phyloP scores from a whole-genome alignment of 2,329 filamentous ascomycete genomes.

The Hypoxylon sp. region DNA sequence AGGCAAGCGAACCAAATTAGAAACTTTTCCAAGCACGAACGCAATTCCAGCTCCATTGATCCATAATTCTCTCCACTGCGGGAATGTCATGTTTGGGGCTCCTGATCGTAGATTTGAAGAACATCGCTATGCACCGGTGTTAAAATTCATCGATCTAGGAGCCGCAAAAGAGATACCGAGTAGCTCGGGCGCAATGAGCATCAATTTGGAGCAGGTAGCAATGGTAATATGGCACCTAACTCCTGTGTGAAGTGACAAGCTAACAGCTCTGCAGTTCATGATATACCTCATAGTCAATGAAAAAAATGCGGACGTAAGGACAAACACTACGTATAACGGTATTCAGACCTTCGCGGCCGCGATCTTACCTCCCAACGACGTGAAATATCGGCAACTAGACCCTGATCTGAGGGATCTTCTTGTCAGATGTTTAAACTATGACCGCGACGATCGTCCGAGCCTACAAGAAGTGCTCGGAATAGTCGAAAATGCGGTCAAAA shows the following conservation, averaged over 20 bases:
- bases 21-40: slow-evolving; percentile 10
- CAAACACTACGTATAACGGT: not conserved
- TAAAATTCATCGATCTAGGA: slow-evolving; percentile 20
- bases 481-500: not conserved
- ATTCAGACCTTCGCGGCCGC: not conserved
- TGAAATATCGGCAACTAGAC: slow-evolving; percentile 1
- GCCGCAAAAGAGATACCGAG: not conserved
- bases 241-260: not conserved
- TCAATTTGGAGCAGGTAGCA: slow-evolving; percentile 10
- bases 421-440: not conserved
- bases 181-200: not conserved
- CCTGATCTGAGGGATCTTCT: slow-evolving; percentile 12
- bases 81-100: slow-evolving; percentile 7
- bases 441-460: not conserved
- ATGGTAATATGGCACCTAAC: slow-evolving; percentile 10
- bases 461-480: not conserved
- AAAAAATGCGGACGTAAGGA: too few relatives aligned
- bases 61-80: not conserved
- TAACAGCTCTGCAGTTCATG: slow-evolving; percentile 15
- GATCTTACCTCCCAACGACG: not conserved
- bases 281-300: not conserved
- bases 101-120: not conserved
- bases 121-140: slow-evolving; percentile 1
- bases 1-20: not conserved
- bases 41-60: not conserved